These are phyloP conservation scores for Apiospora rasikravindrae DNA, from an alignment of 2,329 filamentous ascomycete species.

Conservation along the genomic window DNA sequence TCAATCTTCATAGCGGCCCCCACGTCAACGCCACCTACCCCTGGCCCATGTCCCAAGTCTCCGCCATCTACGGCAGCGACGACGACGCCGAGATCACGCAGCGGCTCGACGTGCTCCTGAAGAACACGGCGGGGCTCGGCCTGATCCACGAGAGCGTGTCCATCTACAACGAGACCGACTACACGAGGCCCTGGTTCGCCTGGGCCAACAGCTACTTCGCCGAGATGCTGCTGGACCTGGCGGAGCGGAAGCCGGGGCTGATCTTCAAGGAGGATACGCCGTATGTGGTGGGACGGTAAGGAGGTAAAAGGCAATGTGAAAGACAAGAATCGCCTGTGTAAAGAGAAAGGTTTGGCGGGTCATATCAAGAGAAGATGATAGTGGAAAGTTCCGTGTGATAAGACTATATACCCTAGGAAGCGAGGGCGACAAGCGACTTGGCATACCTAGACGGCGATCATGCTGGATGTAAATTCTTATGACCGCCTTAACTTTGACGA, in stretches of 20 bases:
- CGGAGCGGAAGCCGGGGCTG: conserved; percentile 18
- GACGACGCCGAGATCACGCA: conserved; percentile 66
- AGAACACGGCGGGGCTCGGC: conserved; percentile 57
- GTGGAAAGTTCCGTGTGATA: no score
- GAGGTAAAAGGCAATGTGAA: no score
- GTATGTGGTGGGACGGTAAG: conserved; percentile 6
- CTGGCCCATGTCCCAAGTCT: conserved; percentile 75
- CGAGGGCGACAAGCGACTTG: no score
- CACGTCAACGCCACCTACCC: conserved; percentile 57
- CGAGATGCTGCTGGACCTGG: conserved; percentile 22
- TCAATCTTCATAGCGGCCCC: no score
- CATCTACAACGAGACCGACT: conserved; percentile 60
- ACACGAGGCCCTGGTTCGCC: conserved; percentile 55
- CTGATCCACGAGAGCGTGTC: conserved; percentile 73
- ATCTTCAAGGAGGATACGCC: conserved; percentile 14
- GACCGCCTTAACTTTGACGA: no score
- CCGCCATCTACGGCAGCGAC: conserved; percentile 70
- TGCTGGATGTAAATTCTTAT: no score
- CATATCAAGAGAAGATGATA: no score
- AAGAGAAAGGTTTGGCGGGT: no score
- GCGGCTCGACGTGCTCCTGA: conserved; percentile 46
- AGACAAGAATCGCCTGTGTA: no score
- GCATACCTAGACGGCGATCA: no score
- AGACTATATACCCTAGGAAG: no score
- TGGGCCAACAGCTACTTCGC: conserved; percentile 24